These are phyloP conservation scores for Calonectria hawksworthii DNA, from an alignment of 2,329 filamentous ascomycete genomes.

Conservation along the genomic window DNA sequence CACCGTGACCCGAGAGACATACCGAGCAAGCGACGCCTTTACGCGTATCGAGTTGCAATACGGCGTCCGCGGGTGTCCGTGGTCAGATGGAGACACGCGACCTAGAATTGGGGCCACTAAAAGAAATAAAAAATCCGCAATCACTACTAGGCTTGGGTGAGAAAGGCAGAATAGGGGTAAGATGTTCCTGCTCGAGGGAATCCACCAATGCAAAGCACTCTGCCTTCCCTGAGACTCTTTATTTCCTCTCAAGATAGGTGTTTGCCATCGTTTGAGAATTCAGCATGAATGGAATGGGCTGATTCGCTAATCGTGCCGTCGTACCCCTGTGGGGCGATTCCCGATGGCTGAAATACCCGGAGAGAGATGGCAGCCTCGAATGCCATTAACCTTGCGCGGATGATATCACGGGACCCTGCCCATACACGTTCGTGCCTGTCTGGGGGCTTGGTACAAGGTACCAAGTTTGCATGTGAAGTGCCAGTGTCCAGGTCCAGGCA, in stretches of 20 bases:
- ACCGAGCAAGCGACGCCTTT: neutral
- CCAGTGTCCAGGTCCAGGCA: neutral
- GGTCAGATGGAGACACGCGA: constrained; percentile 2
- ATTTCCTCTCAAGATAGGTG: neutral
- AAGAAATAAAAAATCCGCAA: neutral
- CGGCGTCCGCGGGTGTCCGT: constrained; percentile 8
- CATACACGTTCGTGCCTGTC: neutral
- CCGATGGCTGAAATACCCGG: constrained; percentile 11
- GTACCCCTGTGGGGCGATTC: constrained; percentile 24
- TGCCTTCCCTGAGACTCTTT: neutral
- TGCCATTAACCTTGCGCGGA: neutral
- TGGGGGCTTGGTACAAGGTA: neutral
- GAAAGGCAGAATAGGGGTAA: neutral
- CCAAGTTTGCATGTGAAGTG: neutral
- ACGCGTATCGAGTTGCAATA: neutral
- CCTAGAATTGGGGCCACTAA: neutral
- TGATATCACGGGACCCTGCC: constrained; percentile 8
- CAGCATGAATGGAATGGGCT: neutral
- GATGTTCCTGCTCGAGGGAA: neutral
- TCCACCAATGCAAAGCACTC: neutral
- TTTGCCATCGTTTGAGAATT: neutral
- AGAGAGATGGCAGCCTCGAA: neutral
- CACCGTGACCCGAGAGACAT: neutral
- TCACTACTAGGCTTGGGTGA: neutral
- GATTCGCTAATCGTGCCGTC: constrained; percentile 30